phyloP scores from a whole-genome alignment of 75 land plant species.

The Chamaecyparis obtusa region DNA sequence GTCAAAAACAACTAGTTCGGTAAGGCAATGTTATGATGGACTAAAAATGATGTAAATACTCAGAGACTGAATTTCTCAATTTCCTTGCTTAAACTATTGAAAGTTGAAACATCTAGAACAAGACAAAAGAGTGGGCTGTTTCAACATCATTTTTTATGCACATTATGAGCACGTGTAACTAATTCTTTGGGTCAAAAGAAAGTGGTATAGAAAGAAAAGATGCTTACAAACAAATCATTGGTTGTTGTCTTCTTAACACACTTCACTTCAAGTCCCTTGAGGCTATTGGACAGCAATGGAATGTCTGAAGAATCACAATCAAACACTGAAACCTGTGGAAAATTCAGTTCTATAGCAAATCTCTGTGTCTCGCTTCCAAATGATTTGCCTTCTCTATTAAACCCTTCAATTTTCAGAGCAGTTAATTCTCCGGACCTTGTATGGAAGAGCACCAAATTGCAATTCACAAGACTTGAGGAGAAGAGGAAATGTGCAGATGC shows the following conservation, averaged over 20 bases:
- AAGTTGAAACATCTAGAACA: not conserved
- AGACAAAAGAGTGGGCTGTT: not conserved
- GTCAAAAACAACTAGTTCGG: not conserved
- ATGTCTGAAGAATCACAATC: constrained; percentile 36
- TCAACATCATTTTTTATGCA: not conserved
- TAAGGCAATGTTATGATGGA: not conserved
- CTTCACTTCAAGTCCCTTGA: constrained; percentile 37
- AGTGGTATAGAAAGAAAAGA: not conserved
- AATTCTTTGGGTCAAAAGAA: not conserved
- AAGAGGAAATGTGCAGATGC: constrained; percentile 46
- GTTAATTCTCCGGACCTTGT: constrained; percentile 55
- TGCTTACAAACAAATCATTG: constrained; percentile 48
- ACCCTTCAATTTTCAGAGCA: constrained; percentile 39
- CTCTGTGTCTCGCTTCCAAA: constrained; percentile 7
- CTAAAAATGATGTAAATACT: not conserved
- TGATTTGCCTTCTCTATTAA: not conserved
- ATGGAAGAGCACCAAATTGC: constrained; percentile 38
- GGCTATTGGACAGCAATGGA: constrained; percentile 33
- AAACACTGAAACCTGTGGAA: constrained; percentile 33
- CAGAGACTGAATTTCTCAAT: not conserved
- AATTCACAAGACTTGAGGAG: constrained; percentile 26
- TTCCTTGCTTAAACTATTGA: not conserved
- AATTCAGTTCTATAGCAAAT: constrained; percentile 55
- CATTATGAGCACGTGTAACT: not conserved
- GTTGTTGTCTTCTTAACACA: constrained; percentile 26